Base-by-base conservation (phyloP, 75 land plant genomes). In the Cunninghamia lanceolata region DNA sequence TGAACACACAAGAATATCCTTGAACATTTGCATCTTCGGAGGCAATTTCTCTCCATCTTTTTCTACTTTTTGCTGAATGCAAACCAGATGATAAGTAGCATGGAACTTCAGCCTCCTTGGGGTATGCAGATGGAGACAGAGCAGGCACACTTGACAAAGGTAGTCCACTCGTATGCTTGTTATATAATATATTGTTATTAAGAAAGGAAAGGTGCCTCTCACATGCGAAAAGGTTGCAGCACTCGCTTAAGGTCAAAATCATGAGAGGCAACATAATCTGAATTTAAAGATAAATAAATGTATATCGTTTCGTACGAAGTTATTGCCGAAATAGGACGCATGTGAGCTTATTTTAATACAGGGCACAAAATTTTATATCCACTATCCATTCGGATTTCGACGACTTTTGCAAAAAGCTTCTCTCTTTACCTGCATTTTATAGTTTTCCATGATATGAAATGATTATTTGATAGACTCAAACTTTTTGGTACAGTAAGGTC, bases 1-100 rank as follows among this genome's bases (percentile, higher is more conserved):
- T 94, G 96, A 70, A 91, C 80, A 87, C 88, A 84, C 39, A 88
- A 87, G 89, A 94, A 87, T 71, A 88, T 28, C 81, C 88, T 91
- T 6, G 63, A 74, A 39, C 89, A 70, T 39, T 86, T 79, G 84
- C 84, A 89, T 84, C 77, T 86, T 14, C 13, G 75, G 14, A 73
- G 36, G 38, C 75, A 73, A 34, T 34, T 73, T 73, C 36, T 73
- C 75, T 73, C 3, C 75, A 73, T 73, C 34, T 10, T 73, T 14
- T 10, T 34, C 30, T 63, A 21, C 6, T 56, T 17, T 56, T 4
- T 5, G 68, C 8, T 28, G 68, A 63, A 63, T 6, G 68, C 68
- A 25, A 63, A 63, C 8, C n/a, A 63, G n/a, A 63, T 50, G 53
- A 50, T 50, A 63, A 25, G n/a, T 63, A 28, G n/a, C 68, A 25